Percentiles rank a stretch among this genome's conserved stretches.
Conservation (phyloP, 2,329 filamentous ascomycete species). For the Microcyclospora pomicola region DNA sequence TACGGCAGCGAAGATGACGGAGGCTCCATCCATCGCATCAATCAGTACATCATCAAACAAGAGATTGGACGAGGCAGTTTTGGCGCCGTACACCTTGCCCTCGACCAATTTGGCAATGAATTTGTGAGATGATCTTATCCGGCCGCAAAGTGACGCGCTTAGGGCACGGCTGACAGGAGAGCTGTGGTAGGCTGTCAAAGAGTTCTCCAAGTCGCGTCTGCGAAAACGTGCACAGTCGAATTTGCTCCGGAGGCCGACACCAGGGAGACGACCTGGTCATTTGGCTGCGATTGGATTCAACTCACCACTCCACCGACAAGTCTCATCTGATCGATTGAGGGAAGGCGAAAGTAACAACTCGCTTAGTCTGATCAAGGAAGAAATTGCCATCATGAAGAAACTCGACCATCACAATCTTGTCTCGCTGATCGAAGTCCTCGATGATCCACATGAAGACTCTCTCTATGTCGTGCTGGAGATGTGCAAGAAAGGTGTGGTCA, state of each 20-base stretch:
- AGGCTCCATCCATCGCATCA: conserved; percentile 69
- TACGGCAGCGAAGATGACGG: conserved; percentile 78
- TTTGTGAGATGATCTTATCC: conserved; percentile 50
- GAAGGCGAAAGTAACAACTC: conserved; percentile 49
- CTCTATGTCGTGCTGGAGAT: conserved; percentile 98
- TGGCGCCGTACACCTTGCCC: conserved; percentile 79
- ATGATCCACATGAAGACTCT: conserved; percentile 90
- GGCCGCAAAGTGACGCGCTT: neutral
- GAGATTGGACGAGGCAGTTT: conserved; percentile 97
- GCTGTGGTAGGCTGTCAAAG: conserved; percentile 66
- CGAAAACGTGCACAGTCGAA: conserved; percentile 84
- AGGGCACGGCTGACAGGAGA: neutral
- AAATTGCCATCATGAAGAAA: conserved; percentile 99
- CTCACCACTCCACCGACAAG: conserved; percentile 49
- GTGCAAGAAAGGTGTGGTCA: conserved; percentile 95
- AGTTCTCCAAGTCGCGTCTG: conserved; percentile 87
- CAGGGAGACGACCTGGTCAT: conserved; percentile 38
- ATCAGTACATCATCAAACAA: conserved; percentile 86
- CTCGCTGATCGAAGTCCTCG: conserved; percentile 80
- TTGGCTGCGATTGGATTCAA: conserved; percentile 43
- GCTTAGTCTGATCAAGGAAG: conserved; percentile 78
- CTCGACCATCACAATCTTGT: conserved; percentile 91
- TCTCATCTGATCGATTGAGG: conserved; percentile 33
- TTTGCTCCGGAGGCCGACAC: conserved; percentile 55
- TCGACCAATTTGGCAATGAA: conserved; percentile 83